These are phyloP conservation scores for Stephanodiscus minutulus DNA, from an alignment of 108 stramenopile species.

Conservation along the genomic window DNA sequence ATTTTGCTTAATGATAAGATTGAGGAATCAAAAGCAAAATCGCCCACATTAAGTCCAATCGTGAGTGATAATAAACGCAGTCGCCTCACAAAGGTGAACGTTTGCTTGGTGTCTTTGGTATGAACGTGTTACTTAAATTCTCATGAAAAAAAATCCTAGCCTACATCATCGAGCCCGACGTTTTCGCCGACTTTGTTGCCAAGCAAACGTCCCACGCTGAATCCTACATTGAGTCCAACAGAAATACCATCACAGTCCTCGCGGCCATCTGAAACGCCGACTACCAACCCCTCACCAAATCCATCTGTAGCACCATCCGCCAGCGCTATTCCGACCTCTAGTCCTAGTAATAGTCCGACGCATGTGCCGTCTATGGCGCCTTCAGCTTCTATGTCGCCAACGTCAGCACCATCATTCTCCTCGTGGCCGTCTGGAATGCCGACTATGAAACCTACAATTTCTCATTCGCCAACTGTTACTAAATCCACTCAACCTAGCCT, in stretches of 20 bases:
- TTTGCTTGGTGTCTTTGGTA: too few relatives aligned
- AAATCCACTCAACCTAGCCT: neutral
- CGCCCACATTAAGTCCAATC: slow-evolving; percentile 8
- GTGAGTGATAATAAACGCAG: neutral
- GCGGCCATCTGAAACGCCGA: slow-evolving; percentile 6
- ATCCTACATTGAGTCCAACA: slow-evolving; percentile 2
- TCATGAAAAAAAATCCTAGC: too few relatives aligned
- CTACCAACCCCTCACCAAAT: neutral
- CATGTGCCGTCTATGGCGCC: too few relatives aligned
- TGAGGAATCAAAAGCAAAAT: slow-evolving; percentile 11
- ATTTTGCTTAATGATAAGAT: slow-evolving; percentile 6
- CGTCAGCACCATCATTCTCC: neutral
- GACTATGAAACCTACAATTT: slow-evolving; percentile 4
- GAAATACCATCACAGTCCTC: neutral
- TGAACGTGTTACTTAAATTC: too few relatives aligned
- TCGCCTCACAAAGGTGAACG: too few relatives aligned
- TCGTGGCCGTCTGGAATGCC: neutral
- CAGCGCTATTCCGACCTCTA: slow-evolving; percentile 2
- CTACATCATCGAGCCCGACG: too few relatives aligned
- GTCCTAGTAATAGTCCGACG: neutral
- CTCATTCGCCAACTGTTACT: slow-evolving; percentile 3
- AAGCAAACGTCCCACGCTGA: neutral
- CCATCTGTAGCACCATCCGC: neutral
- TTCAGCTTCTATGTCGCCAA: neutral
- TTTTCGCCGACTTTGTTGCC: neutral